Evolutionary conservation across 2,329 filamentous ascomycete genomes (phyloP).

Genomic region (Rutstroemia sp.): DNA sequence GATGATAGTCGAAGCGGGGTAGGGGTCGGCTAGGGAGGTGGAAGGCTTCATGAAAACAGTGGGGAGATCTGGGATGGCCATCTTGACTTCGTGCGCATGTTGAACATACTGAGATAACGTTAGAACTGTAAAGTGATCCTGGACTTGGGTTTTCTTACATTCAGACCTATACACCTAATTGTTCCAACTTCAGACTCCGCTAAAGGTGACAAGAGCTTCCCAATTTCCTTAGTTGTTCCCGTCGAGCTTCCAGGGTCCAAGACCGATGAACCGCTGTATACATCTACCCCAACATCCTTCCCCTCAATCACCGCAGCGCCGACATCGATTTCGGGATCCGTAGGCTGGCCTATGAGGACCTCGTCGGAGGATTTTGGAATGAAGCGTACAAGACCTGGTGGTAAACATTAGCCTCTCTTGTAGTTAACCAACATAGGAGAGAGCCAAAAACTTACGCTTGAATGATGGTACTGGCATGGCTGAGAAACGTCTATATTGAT

Average conservation of each 20-base stretch:
- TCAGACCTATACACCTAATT: conserved; percentile 44
- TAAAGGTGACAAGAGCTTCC: conserved; percentile 37
- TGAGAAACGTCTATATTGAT: not conserved
- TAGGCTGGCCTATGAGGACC: conserved; percentile 49
- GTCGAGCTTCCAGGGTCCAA: conserved; percentile 46
- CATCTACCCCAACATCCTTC: conserved; percentile 46
- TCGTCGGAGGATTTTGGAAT: conserved; percentile 43
- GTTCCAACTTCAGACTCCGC: conserved; percentile 37
- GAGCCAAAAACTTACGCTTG: conserved; percentile 13
- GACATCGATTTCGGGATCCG: conserved; percentile 43
- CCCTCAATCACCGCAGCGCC: conserved; percentile 49
- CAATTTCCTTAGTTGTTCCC: conserved; percentile 38
- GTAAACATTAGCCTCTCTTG: not conserved
- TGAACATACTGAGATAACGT: conserved; percentile 33
- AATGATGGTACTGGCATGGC: conserved; percentile 15
- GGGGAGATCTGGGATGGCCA: conserved; percentile 36
- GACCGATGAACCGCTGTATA: conserved; percentile 52
- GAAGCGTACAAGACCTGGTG: conserved; percentile 51
- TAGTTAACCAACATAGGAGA: not conserved
- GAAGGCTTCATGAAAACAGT: conserved; percentile 29
- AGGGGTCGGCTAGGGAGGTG: conserved; percentile 23
- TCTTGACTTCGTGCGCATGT: conserved; percentile 39
- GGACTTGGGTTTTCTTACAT: conserved; percentile 30
- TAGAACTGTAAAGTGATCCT: not conserved
- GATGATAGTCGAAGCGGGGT: conserved; percentile 34